Evolutionary conservation across 352 stramenopile genomes (phyloP).

Genomic region (Sclerospora graminicola): DNA sequence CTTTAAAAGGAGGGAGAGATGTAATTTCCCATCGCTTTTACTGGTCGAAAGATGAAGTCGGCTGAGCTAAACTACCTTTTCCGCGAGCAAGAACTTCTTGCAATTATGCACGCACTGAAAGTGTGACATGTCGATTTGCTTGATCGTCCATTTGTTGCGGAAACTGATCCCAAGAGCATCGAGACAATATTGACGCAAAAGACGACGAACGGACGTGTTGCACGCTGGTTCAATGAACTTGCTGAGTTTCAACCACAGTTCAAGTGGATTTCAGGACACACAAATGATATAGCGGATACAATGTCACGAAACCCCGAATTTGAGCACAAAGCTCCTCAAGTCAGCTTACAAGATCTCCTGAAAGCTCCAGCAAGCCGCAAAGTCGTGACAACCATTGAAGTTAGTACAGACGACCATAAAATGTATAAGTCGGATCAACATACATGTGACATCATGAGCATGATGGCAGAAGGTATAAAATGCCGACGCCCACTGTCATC

Average conservation of each 20-base stretch:
- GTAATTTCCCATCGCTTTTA: slow-evolving; percentile 3
- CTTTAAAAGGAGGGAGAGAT: slow-evolving; percentile 5
- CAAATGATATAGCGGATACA: neutral
- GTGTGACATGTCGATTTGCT: neutral
- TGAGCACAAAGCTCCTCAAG: slow-evolving; percentile 1
- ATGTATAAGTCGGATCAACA: neutral
- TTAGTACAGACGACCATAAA: neutral
- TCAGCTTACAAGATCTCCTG: neutral
- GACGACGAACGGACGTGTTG: neutral
- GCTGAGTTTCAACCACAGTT: slow-evolving; percentile 5
- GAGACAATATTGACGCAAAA: neutral
- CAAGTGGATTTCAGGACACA: slow-evolving; percentile 6
- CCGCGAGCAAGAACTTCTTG: neutral
- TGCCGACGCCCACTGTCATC: neutral
- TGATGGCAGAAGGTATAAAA: neutral
- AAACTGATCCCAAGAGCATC: neutral
- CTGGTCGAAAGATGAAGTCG: too few relatives aligned
- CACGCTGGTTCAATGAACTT: slow-evolving; percentile 2
- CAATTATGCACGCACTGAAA: neutral
- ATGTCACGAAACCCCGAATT: neutral
- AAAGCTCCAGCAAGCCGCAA: neutral
- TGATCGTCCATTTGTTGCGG: neutral
- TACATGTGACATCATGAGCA: neutral
- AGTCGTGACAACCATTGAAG: neutral
- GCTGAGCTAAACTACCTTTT: neutral